phyloP scores from a whole-genome alignment of 2,329 filamentous ascomycete genomes.

The Shiraia bambusicola region DNA sequence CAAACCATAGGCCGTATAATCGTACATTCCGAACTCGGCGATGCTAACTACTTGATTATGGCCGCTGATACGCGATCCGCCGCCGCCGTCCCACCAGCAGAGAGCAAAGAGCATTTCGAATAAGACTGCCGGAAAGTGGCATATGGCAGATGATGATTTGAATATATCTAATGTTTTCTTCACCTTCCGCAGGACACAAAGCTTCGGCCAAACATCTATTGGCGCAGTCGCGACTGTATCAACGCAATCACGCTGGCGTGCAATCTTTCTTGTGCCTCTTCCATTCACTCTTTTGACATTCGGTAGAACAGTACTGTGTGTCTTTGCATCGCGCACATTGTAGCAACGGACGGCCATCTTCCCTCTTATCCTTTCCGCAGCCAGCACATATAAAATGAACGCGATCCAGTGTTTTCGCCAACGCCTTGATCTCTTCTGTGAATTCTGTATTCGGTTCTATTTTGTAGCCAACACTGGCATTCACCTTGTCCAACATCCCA shows the following conservation, averaged over 20 bases:
- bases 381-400: slow-evolving; percentile 2
- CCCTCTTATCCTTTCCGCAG: slow-evolving; percentile 4
- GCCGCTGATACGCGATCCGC: not conserved
- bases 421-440: slow-evolving; percentile 11
- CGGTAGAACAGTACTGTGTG: slow-evolving; percentile 8
- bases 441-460: slow-evolving; percentile 12
- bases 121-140: no score
- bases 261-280: slow-evolving; percentile 5
- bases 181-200: no score
- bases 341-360: slow-evolving; percentile 2
- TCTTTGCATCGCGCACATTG: slow-evolving; percentile 7
- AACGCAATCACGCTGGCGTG: not conserved
- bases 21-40: not conserved
- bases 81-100: no score
- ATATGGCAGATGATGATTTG: no score
- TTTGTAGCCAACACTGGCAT: slow-evolving; percentile 6
- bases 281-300: slow-evolving; percentile 9
- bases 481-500: slow-evolving; percentile 8
- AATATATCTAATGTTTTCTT: no score
- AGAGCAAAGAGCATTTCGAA: no score
- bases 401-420: slow-evolving; percentile 4
- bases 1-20: not conserved
- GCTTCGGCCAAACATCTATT: no score
- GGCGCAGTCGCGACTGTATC: not conserved
- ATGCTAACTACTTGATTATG: no score